phyloP scores from a whole-genome alignment of 345 rosid genomes.

The Iberis pinnata region DNA sequence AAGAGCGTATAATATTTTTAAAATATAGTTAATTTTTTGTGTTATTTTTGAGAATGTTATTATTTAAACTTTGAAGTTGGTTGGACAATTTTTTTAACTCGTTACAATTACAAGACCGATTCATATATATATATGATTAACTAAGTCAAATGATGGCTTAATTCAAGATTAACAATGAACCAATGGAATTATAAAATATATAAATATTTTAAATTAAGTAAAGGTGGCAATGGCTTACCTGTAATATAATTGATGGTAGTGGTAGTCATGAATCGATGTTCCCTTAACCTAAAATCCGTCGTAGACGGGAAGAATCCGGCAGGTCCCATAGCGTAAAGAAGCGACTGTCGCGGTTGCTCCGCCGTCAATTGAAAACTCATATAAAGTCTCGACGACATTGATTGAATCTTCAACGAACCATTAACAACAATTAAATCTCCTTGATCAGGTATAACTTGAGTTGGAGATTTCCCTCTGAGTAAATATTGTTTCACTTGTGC shows the following conservation, averaged over 20 bases:
- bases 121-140: too few species aligned
- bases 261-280: constrained; percentile 46
- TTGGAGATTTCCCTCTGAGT: constrained; percentile 36
- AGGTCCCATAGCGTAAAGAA: constrained; percentile 62
- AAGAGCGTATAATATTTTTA: too few species aligned
- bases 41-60: too few species aligned
- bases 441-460: constrained; percentile 43
- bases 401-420: constrained; percentile 34
- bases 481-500: constrained; percentile 39
- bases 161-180: constrained; percentile 1
- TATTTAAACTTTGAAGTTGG: too few species aligned
- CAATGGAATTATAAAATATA: background rate
- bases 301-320: constrained; percentile 39
- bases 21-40: too few species aligned
- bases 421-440: constrained; percentile 41
- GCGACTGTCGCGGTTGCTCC: constrained; percentile 32
- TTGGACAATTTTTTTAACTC: too few species aligned
- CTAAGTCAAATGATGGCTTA: constrained; percentile 8
- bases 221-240: constrained; percentile 37
- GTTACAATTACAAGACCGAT: too few species aligned
- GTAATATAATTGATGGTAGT: constrained; percentile 50
- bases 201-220: background rate
- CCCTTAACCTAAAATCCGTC: constrained; percentile 34
- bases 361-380: constrained; percentile 56
- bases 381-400: constrained; percentile 48